Evolutionary conservation across 2,329 filamentous ascomycete species (phyloP).

Genomic region (Emergomyces pasteurianus): DNA sequence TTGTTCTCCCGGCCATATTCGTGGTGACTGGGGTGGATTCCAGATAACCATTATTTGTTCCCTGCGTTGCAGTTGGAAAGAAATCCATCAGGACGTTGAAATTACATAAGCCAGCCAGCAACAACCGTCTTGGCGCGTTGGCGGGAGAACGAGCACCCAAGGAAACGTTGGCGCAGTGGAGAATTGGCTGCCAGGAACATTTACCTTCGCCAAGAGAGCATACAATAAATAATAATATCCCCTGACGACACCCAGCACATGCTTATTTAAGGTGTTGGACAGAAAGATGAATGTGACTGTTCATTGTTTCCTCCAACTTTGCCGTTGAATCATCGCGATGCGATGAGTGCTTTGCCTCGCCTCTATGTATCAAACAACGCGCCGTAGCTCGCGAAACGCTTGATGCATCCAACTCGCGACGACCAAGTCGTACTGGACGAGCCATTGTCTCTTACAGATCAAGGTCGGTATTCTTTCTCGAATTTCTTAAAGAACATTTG

Average conservation of each 20-base stretch:
- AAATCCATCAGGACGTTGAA: no score
- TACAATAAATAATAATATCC: background rate
- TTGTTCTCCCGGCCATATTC: slow-evolving; percentile 37
- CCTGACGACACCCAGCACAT: background rate
- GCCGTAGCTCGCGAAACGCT: slow-evolving; percentile 35
- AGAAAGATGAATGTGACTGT: slow-evolving; percentile 3
- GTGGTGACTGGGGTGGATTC: background rate
- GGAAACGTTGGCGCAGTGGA: background rate
- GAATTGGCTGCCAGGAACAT: background rate
- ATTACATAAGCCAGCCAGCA: background rate
- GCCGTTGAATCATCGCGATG: slow-evolving; percentile 23
- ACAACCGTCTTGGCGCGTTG: background rate
- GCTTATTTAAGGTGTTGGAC: background rate
- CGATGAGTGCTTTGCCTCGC: slow-evolving; percentile 21
- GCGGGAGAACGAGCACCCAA: background rate
- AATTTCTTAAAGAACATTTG: slow-evolving; percentile 1
- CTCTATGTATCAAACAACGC: slow-evolving; percentile 34
- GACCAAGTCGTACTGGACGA: slow-evolving; percentile 30
- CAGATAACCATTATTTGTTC: background rate
- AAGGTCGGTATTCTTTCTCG: slow-evolving; percentile 35
- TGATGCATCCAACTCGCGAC: slow-evolving; percentile 38
- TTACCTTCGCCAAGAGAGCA: background rate
- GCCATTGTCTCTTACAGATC: slow-evolving; percentile 43
- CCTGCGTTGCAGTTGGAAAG: background rate
- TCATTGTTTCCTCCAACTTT: slow-evolving; percentile 3